Evolutionary conservation across 805 yeast species (phyloP).

Genomic region (Candida morakotiae): DNA sequence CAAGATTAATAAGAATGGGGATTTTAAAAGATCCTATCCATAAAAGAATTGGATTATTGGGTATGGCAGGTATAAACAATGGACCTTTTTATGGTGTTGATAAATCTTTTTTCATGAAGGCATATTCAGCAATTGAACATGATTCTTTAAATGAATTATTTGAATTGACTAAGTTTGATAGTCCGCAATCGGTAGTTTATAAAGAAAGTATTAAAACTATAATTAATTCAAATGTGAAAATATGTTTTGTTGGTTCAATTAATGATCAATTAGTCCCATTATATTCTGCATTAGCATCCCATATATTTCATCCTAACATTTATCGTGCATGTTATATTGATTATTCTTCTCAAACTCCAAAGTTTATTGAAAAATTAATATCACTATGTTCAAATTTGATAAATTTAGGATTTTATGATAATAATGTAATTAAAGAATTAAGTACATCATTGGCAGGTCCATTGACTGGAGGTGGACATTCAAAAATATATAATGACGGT

Average conservation of each 20-base stretch:
- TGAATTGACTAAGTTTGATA: conserved; percentile 76
- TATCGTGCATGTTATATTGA: conserved; percentile 88
- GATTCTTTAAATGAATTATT: conserved; percentile 83
- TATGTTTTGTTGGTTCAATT: conserved; percentile 81
- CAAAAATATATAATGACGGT: conserved; percentile 79
- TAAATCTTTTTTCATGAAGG: conserved; percentile 75
- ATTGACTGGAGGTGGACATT: conserved; percentile 93
- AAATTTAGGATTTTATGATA: conserved; percentile 78
- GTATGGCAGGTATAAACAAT: conserved; percentile 94
- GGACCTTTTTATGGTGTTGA: conserved; percentile 94
- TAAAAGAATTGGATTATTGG: conserved; percentile 65
- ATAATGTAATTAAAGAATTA: conserved; percentile 80
- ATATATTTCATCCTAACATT: conserved; percentile 83
- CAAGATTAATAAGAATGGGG: conserved; percentile 61
- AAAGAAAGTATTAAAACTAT: conserved; percentile 62
- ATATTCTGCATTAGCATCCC: conserved; percentile 80
- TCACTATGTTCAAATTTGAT: conserved; percentile 69
- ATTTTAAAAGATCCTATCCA: conserved; percentile 33
- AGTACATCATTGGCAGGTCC: conserved; percentile 78
- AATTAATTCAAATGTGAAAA: conserved; percentile 66
- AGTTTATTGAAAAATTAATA: conserved; percentile 71
- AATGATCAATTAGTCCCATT: conserved; percentile 94
- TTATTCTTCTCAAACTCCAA: conserved; percentile 72
- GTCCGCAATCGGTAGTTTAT: conserved; percentile 68
- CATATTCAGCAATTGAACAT: conserved; percentile 85